Conservation (phyloP, 2,329 filamentous ascomycete genomes). For the Paecilomyces niveus region DNA sequence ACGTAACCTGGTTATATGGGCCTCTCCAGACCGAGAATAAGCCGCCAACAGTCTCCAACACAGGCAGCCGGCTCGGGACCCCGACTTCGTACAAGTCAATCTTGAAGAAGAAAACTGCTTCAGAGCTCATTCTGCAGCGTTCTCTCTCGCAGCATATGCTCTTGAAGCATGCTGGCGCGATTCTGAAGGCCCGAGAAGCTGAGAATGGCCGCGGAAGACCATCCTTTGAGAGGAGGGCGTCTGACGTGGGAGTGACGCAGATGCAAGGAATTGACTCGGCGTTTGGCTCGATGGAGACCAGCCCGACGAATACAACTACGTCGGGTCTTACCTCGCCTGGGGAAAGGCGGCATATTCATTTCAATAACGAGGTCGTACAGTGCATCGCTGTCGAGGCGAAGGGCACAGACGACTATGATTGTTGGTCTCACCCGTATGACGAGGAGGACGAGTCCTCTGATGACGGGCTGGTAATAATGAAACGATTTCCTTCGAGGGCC, state of each 20-base stretch:
- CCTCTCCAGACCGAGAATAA: conserved; percentile 70
- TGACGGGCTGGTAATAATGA: conserved; percentile 78
- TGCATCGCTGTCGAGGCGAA: conserved; percentile 90
- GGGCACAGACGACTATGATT: conserved; percentile 57
- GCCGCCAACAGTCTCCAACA: conserved; percentile 43
- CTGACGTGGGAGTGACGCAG: conserved; percentile 61
- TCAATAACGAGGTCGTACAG: conserved; percentile 92
- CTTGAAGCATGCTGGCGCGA: conserved; percentile 79
- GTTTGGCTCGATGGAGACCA: conserved; percentile 43
- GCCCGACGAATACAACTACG: conserved; percentile 59
- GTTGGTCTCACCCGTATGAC: conserved; percentile 25
- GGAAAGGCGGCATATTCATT: conserved; percentile 80
- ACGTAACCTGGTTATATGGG: conserved; percentile 96
- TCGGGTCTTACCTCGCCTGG: conserved; percentile 62
- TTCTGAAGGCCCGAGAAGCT: conserved; percentile 73
- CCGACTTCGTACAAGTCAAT: conserved; percentile 79
- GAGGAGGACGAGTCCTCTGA: conserved; percentile 61
- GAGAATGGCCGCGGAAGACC: conserved; percentile 47
- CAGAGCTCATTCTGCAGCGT: conserved; percentile 85
- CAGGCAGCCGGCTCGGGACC: conserved; percentile 50
- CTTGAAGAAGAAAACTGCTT: conserved; percentile 93
- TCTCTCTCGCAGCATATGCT: conserved; percentile 84
- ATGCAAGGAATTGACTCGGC: conserved; percentile 51
- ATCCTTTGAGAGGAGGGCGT: conserved; percentile 55
- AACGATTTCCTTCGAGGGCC: conserved; percentile 48